Conservation (phyloP, 345 rosid genomes). For the Populus simonii region DNA sequence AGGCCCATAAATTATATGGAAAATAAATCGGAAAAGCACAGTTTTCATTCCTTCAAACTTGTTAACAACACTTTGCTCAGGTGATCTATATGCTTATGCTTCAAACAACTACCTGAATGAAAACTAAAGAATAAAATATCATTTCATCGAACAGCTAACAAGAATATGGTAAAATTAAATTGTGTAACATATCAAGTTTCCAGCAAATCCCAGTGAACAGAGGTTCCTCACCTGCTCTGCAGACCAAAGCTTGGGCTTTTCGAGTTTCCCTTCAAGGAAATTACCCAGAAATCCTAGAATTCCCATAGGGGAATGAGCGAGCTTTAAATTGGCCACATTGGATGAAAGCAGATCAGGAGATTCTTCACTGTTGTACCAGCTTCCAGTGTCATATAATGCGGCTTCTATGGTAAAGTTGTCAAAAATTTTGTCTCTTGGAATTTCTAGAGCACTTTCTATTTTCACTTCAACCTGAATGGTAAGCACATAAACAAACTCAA, state of each 20-base stretch:
- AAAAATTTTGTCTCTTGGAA: slow-evolving; percentile 46
- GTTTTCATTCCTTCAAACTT: neutral
- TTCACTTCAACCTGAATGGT: slow-evolving; percentile 80
- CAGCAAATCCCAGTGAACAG: neutral
- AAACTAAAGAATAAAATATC: neutral
- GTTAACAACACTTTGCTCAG: neutral
- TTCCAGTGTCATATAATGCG: slow-evolving; percentile 63
- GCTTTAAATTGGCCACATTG: slow-evolving; percentile 55
- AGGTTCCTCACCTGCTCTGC: slow-evolving; percentile 76
- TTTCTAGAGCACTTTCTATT: slow-evolving; percentile 56
- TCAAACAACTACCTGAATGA: neutral
- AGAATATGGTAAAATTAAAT: neutral
- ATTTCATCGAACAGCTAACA: neutral
- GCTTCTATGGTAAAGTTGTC: slow-evolving; percentile 68
- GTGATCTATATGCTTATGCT: neutral
- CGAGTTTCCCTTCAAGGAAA: slow-evolving; percentile 67
- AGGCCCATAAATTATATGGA: neutral
- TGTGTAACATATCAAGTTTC: neutral
- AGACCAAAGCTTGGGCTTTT: slow-evolving; percentile 88
- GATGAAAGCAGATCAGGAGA: slow-evolving; percentile 50
- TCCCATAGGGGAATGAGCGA: slow-evolving; percentile 38
- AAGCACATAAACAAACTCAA: slow-evolving; percentile 3
- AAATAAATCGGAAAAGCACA: neutral
- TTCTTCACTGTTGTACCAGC: slow-evolving; percentile 52
- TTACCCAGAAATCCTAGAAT: slow-evolving; percentile 67